phyloP scores from a whole-genome alignment of 2,329 filamentous ascomycete species.

The Drechmeria coniospora region DNA sequence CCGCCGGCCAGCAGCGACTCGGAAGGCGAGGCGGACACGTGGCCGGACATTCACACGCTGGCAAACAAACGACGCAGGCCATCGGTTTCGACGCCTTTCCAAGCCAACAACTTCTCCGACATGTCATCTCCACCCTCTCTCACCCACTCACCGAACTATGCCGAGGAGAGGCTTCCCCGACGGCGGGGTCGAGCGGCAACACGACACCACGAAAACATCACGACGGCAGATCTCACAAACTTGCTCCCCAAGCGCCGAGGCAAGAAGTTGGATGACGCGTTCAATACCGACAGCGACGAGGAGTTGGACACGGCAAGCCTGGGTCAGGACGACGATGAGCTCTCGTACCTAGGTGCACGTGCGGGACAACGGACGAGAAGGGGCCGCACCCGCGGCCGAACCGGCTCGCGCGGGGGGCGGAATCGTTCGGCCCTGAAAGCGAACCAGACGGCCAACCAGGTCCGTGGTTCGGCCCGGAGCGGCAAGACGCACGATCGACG shows the following conservation, averaged over 20 bases:
- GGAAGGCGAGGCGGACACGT: slow-evolving; percentile 26
- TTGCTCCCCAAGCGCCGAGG: slow-evolving; percentile 37
- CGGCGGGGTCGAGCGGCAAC: slow-evolving; percentile 14
- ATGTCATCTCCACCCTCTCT: slow-evolving; percentile 50
- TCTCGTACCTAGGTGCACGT: slow-evolving; percentile 28
- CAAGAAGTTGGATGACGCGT: slow-evolving; percentile 22
- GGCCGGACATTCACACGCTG: slow-evolving; percentile 37
- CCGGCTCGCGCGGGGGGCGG: slow-evolving; percentile 3
- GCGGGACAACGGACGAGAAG: slow-evolving; percentile 19
- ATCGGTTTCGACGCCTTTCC: slow-evolving; percentile 21
- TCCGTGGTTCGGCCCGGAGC: slow-evolving; percentile 11
- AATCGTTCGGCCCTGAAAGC: slow-evolving; percentile 10
- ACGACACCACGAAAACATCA: slow-evolving; percentile 26
- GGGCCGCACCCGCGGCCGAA: slow-evolving; percentile 14
- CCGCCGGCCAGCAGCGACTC: slow-evolving; percentile 40
- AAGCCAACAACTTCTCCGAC: slow-evolving; percentile 29
- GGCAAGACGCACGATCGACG: slow-evolving; percentile 35
- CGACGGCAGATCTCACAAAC: slow-evolving; percentile 37
- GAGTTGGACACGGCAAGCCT: slow-evolving; percentile 33
- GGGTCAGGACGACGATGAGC: slow-evolving; percentile 39
- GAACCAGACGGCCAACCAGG: slow-evolving; percentile 8
- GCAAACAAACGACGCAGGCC: slow-evolving; percentile 28
- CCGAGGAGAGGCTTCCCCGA: slow-evolving; percentile 8
- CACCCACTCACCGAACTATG: slow-evolving; percentile 48
- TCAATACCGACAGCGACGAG: slow-evolving; percentile 27